Evolutionary conservation across 2,329 filamentous ascomycete species (phyloP), one percentile per base, ranked within the genome.

Genomic region (Graphilbum ipis-grandicollis): DNA sequence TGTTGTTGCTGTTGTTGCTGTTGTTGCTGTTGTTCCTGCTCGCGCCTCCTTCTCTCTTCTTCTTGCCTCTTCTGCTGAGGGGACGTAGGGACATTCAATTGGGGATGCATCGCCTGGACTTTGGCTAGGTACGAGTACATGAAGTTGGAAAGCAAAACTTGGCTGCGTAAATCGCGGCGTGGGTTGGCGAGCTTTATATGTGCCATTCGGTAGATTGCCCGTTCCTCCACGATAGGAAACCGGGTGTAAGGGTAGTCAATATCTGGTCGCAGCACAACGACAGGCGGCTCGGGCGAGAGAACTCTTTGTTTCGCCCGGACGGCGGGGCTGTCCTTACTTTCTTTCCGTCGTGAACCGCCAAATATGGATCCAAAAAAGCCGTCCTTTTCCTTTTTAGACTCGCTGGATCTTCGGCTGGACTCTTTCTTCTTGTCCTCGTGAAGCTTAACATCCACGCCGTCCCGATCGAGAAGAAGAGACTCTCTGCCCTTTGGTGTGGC

Each of bases 101-200:
- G 83, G 31, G 90, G 90, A 55, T 98, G 90, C 83, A 94, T 94
- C 50, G 92, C 85, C 58, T 98, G 90, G 33, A 98, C 90, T 56
- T 96, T 98, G 43, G 90, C 90, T 45, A 98, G 70, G 55, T 98
- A 98, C 39, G 85, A 90, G 60, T 98, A 98, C 90, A 98, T 98
- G 58, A 98, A 98, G 56, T 98, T 98, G 58, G 86, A 94, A 46
- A 98, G 70, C 41, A 98, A 65, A 18, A 98, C 90, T 56, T 98
- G 90, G 41, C 88, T 94, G 52, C 93, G 79, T 36, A 98, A 61
- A 30, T 88, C 81, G 39, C 90, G 78, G 32, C 88, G 77, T 28
- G 90, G 90, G 52, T 98, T 96, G n/a, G 90, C 90, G 42, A 98
- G 72, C 57, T 98, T 98, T 59, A 96, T 92, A 54, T 98, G 90